Percentiles rank a stretch among this genome's conserved stretches.
These are phyloP conservation scores for Rhodotorula kratochvilovae DNA, from an alignment of 768 basidiomycete species.

Conservation along the genomic window DNA sequence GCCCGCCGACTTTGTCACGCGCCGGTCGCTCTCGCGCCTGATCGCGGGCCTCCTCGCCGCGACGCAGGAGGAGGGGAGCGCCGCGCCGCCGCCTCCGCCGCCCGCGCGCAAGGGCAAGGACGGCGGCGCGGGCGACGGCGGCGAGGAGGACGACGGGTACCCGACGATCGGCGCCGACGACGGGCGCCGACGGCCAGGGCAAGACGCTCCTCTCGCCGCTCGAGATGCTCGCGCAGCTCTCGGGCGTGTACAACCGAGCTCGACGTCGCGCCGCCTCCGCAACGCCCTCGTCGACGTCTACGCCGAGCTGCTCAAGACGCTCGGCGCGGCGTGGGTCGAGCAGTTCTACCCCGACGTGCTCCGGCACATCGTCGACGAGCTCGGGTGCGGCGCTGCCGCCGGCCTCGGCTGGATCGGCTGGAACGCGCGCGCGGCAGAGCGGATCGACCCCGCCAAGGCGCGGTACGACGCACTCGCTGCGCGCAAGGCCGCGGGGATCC, in stretches of 20 bases:
- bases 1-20: conserved; percentile 72
- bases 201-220: conserved; percentile 66
- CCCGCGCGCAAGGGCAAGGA: conserved; percentile 57
- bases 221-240: conserved; percentile 80
- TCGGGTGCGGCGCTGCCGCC: conserved; percentile 35
- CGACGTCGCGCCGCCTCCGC: conserved; percentile 63
- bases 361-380: conserved; percentile 57
- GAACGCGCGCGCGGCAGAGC: conserved; percentile 30
- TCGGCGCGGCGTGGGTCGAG: conserved; percentile 77
- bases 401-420: conserved; percentile 36
- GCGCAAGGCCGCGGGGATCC: conserved; percentile 66
- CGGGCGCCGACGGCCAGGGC: conserved; percentile 55
- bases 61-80: conserved; percentile 67
- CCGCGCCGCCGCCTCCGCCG: conserved; percentile 46
- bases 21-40: conserved; percentile 72
- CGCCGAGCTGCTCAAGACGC: conserved; percentile 64
- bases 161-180: conserved; percentile 50
- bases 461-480: conserved; percentile 71
- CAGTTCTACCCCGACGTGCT: conserved; percentile 73
- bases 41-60: conserved; percentile 76
- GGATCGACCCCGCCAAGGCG: conserved; percentile 51
- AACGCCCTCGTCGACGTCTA: conserved; percentile 89
- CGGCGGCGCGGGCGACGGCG: conserved; percentile 32
- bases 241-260: conserved; percentile 73
- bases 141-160: conserved; percentile 58